Conservation (phyloP, 2,329 filamentous ascomycete species). For the Microdochium nivale region DNA sequence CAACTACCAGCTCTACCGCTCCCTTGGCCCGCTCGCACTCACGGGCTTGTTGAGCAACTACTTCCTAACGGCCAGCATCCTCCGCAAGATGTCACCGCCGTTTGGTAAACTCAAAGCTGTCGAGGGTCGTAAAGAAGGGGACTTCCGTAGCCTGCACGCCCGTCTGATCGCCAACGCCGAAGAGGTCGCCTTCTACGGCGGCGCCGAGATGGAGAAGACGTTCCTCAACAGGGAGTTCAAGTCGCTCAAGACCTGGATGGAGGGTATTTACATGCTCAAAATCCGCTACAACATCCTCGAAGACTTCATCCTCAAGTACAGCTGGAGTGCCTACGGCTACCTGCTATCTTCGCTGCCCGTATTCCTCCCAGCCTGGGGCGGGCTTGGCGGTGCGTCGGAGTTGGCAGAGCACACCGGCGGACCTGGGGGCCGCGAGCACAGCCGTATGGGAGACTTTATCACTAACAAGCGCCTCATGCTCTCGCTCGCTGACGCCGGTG, state of each 20-base stretch:
- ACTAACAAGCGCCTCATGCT: slow-evolving; percentile 98
- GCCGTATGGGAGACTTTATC: slow-evolving; percentile 97
- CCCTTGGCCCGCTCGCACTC: slow-evolving; percentile 79
- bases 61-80: slow-evolving; percentile 83
- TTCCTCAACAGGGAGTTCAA: slow-evolving; percentile 89
- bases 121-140: slow-evolving; percentile 88
- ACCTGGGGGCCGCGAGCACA: slow-evolving; percentile 59
- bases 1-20: slow-evolving; percentile 93
- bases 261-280: slow-evolving; percentile 94
- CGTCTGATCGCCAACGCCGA: slow-evolving; percentile 93
- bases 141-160: slow-evolving; percentile 86
- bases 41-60: slow-evolving; percentile 86
- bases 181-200: slow-evolving; percentile 95
- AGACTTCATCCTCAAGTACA: slow-evolving; percentile 96
- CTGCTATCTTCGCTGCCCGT: slow-evolving; percentile 86
- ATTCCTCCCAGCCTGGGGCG: slow-evolving; percentile 91
- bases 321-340: slow-evolving; percentile 97
- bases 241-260: slow-evolving; percentile 93
- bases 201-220: slow-evolving; percentile 87
- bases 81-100: slow-evolving; percentile 81
- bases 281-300: slow-evolving; percentile 98
- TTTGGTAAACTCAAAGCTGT: slow-evolving; percentile 97
- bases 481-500: slow-evolving; percentile 89
- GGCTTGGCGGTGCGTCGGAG: slow-evolving; percentile 66
- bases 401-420: slow-evolving; percentile 37